A percentile compares a stretch with the other conserved stretches of the same genome.
Evolutionary conservation across 805 yeast species (phyloP).

Genomic region (Lachancea lanzarotensis): DNA sequence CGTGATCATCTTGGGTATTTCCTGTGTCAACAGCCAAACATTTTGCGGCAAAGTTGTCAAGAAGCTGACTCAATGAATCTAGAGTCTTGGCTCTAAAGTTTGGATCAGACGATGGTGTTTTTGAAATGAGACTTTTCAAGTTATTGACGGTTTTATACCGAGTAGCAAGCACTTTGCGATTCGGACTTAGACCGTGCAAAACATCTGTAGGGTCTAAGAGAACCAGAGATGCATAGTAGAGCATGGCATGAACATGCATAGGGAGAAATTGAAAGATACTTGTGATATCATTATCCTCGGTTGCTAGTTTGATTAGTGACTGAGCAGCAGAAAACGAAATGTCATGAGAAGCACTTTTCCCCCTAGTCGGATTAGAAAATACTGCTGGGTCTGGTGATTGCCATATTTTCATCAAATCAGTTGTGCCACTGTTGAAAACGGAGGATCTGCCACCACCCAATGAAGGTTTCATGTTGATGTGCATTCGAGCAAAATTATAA

Average conservation of each 20-base stretch:
- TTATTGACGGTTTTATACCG: slow-evolving; percentile 36
- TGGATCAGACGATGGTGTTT: slow-evolving; percentile 48
- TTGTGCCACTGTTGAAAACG: slow-evolving; percentile 1
- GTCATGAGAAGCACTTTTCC: slow-evolving; percentile 23
- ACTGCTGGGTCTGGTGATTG: slow-evolving; percentile 4
- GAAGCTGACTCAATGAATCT: slow-evolving; percentile 22
- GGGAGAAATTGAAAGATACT: slow-evolving; percentile 57
- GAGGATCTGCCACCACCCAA: slow-evolving; percentile 12
- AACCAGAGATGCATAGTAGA: slow-evolving; percentile 58
- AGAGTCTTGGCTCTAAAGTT: slow-evolving; percentile 42
- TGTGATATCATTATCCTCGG: slow-evolving; percentile 52
- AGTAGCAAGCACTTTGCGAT: slow-evolving; percentile 18
- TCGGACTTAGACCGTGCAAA: slow-evolving; percentile 11
- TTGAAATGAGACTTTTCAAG: slow-evolving; percentile 37
- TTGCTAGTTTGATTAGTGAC: slow-evolving; percentile 51
- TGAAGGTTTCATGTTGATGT: slow-evolving; percentile 41
- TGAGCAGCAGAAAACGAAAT: slow-evolving; percentile 59
- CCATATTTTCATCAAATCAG: slow-evolving; percentile 6
- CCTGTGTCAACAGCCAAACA: slow-evolving; percentile 8
- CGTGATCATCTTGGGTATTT: slow-evolving; percentile 14
- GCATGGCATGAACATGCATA: slow-evolving; percentile 65
- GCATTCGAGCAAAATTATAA: slow-evolving; percentile 71
- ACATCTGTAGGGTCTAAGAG: slow-evolving; percentile 43
- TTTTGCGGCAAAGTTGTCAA: slow-evolving; percentile 13
- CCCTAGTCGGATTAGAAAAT: background rate